phyloP scores from a whole-genome alignment of 2,329 filamentous ascomycete species.

The Exophiala alcalophila region DNA sequence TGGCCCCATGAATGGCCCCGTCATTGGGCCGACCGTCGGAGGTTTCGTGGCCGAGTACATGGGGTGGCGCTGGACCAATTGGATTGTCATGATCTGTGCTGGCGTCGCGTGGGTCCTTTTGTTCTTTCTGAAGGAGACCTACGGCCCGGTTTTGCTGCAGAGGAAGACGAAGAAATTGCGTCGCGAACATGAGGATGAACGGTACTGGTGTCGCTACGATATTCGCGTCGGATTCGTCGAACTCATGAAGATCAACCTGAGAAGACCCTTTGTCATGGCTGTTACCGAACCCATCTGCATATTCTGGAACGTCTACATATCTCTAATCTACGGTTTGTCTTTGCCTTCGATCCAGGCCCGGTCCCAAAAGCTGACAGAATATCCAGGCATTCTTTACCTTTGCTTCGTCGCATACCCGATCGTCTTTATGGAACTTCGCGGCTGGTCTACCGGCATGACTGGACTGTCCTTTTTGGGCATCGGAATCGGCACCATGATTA shows the following conservation, averaged over 20 bases:
- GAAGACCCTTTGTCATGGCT: conserved; percentile 72
- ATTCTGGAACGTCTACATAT: conserved; percentile 68
- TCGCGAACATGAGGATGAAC: conserved; percentile 65
- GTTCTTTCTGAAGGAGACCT: conserved; percentile 67
- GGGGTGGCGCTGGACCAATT: conserved; percentile 86
- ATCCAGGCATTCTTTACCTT: conserved; percentile 71
- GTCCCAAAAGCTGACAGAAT: neutral
- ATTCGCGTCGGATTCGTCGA: conserved; percentile 62
- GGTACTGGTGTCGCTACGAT: conserved; percentile 81
- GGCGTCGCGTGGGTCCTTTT: conserved; percentile 61
- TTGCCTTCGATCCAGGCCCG: neutral
- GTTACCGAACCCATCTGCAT: conserved; percentile 85
- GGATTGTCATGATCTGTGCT: conserved; percentile 71
- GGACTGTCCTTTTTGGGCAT: conserved; percentile 78
- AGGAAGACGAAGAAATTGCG: conserved; percentile 62
- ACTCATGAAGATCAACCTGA: conserved; percentile 71
- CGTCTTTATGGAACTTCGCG: conserved; percentile 70
- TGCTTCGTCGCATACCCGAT: conserved; percentile 90
- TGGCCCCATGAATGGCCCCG: conserved; percentile 75
- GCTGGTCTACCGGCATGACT: conserved; percentile 70
- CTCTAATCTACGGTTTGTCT: conserved; percentile 65
- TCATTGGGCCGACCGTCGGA: conserved; percentile 68
- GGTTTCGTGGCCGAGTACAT: conserved; percentile 69
- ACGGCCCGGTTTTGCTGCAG: conserved; percentile 68
- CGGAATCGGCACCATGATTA: conserved; percentile 54